Conservation (phyloP, 164 flowering plant genomes). For the Kalanchoe fedtschenkoi region DNA sequence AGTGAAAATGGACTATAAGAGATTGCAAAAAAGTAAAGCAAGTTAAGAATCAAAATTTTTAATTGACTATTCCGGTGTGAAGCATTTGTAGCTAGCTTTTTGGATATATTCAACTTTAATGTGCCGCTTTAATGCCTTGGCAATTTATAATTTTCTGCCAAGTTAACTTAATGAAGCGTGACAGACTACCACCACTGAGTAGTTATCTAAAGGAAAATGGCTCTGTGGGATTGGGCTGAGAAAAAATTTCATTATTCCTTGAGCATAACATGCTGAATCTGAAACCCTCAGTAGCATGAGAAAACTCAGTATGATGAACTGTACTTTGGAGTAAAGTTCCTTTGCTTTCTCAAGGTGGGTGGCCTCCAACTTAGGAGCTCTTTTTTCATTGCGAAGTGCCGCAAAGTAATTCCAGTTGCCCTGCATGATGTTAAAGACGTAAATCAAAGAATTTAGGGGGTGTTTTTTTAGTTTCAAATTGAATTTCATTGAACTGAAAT, state of each 20-base stretch:
- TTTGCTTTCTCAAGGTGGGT: constrained; percentile 94
- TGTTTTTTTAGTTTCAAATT: too few species aligned
- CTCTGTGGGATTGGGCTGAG: neutral
- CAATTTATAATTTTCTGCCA: neutral
- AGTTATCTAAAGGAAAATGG: neutral
- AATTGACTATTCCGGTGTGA: too few species aligned
- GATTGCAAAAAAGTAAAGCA: neutral
- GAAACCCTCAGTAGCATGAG: too few species aligned
- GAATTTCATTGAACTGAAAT: neutral
- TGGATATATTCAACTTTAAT: too few species aligned
- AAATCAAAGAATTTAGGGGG: neutral
- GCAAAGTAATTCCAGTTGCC: constrained; percentile 99
- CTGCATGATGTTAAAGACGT: constrained; percentile 24
- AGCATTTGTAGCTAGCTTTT: too few species aligned
- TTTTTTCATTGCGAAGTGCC: constrained; percentile 80
- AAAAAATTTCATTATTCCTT: neutral
- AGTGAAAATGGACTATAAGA: neutral
- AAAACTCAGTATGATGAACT: neutral
- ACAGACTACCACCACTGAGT: neutral
- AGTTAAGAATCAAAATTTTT: too few species aligned
- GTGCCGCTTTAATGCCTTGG: too few species aligned
- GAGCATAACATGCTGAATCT: neutral
- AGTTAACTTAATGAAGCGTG: neutral
- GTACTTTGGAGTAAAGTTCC: constrained; percentile 82
- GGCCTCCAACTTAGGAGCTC: constrained; percentile 88